Evolutionary conservation across 108 stramenopile species (phyloP).

Genomic region (Skeletonema potamos): DNA sequence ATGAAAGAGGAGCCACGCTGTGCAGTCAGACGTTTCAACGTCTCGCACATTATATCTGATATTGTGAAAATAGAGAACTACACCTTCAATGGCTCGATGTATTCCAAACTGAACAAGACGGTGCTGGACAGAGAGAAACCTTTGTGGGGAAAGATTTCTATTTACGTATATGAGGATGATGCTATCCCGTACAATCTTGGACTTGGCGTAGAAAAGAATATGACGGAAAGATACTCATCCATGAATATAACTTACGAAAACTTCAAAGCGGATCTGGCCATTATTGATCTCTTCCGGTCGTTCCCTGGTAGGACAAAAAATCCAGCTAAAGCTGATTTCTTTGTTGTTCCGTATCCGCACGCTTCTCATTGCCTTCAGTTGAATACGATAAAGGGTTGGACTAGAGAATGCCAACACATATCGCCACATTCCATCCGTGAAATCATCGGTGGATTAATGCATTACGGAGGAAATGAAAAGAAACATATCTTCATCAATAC

Average conservation of each 20-base stretch:
- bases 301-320: conserved; percentile 24
- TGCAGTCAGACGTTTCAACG: background rate
- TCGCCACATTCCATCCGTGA: background rate
- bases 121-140: background rate
- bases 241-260: background rate
- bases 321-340: conserved; percentile 28
- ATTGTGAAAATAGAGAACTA: background rate
- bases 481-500: conserved; percentile 27
- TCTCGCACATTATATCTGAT: background rate
- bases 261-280: conserved; percentile 9
- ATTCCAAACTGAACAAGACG: background rate
- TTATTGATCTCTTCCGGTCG: conserved; percentile 15
- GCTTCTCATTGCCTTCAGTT: conserved; percentile 25
- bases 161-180: background rate
- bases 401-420: conserved; percentile 6
- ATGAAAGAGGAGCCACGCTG: conserved; percentile 3
- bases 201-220: background rate
- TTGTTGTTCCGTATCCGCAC: conserved; percentile 45
- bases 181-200: background rate
- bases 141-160: background rate
- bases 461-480: conserved; percentile 15
- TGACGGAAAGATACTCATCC: background rate
- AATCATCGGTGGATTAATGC: background rate
- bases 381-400: background rate
- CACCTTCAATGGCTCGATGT: background rate